Evolutionary conservation across 345 rosid species (phyloP).

Genomic region (Aegle marmelos): DNA sequence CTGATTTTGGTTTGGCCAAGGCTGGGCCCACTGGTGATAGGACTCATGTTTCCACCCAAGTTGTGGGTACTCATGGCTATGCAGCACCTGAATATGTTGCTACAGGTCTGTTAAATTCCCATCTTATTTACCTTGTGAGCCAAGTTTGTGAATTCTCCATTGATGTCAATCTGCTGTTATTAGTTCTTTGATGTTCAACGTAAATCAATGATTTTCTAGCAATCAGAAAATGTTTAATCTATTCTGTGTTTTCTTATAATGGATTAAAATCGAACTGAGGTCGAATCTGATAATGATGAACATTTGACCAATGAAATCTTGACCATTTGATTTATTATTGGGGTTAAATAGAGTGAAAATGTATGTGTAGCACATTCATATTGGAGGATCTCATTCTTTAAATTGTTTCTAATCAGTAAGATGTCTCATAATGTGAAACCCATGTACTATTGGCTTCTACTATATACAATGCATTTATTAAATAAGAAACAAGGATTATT

Average conservation of each 20-base stretch:
- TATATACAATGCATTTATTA: neutral
- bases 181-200: neutral
- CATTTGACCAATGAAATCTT: neutral
- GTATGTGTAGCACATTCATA: neutral
- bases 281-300: neutral
- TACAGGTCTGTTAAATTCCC: conserved; percentile 54
- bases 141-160: neutral
- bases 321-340: neutral
- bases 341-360: neutral
- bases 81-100: conserved; percentile 99
- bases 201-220: neutral
- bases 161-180: neutral
- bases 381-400: neutral
- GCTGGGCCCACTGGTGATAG: conserved; percentile 96
- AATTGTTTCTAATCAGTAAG: neutral
- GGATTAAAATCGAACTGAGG: neutral
- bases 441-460: neutral
- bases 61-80: conserved; percentile 96
- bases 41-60: conserved; percentile 97
- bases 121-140: conserved; percentile 9
- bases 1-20: conserved; percentile 97
- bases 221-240: neutral
- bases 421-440: neutral
- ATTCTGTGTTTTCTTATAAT: neutral
- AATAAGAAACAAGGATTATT: too few species aligned